A percentile compares a stretch with the other conserved stretches of the same genome.
These are phyloP conservation scores for Penicillium sp. DNA, from an alignment of 2,329 filamentous ascomycete species.

Conservation along the genomic window DNA sequence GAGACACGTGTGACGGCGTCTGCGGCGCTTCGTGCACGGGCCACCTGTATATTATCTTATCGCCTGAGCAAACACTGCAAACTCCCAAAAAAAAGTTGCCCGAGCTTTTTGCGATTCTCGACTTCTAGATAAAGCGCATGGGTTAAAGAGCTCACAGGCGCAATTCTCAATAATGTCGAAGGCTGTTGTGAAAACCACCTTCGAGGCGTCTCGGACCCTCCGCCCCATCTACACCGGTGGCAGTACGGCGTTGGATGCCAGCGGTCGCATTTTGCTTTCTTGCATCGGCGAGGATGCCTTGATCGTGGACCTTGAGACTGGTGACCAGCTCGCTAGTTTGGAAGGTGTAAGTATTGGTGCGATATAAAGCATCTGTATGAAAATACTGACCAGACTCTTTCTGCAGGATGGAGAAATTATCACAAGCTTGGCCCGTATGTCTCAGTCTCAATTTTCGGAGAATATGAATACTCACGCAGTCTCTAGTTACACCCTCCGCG, in stretches of 20 bases:
- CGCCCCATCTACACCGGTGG: constrained; percentile 94
- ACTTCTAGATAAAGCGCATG: constrained; percentile 16
- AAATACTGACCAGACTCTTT: not conserved
- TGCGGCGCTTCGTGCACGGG: constrained; percentile 25
- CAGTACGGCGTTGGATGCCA: constrained; percentile 76
- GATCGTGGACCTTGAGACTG: constrained; percentile 79
- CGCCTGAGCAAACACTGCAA: constrained; percentile 33
- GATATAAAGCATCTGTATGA: constrained; percentile 13
- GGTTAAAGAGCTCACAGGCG: constrained; percentile 13
- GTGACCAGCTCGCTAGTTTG: constrained; percentile 77
- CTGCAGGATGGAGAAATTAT: constrained; percentile 63
- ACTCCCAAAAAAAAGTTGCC: constrained; percentile 40
- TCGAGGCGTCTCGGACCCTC: constrained; percentile 78
- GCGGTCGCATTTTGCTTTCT: constrained; percentile 79
- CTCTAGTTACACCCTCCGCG: constrained; percentile 76
- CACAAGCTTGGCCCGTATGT: constrained; percentile 46
- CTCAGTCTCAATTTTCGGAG: not conserved
- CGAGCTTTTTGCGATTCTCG: constrained; percentile 21
- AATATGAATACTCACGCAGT: constrained; percentile 8
- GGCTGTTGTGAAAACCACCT: constrained; percentile 75
- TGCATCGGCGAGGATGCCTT: constrained; percentile 90
- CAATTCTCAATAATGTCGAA: constrained; percentile 45
- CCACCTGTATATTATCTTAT: constrained; percentile 31
- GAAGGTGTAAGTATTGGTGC: constrained; percentile 67
- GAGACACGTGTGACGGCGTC: constrained; percentile 17